Evolutionary conservation across 2,329 filamentous ascomycete species (phyloP).

Genomic region (Ilyonectria mors-panacis): DNA sequence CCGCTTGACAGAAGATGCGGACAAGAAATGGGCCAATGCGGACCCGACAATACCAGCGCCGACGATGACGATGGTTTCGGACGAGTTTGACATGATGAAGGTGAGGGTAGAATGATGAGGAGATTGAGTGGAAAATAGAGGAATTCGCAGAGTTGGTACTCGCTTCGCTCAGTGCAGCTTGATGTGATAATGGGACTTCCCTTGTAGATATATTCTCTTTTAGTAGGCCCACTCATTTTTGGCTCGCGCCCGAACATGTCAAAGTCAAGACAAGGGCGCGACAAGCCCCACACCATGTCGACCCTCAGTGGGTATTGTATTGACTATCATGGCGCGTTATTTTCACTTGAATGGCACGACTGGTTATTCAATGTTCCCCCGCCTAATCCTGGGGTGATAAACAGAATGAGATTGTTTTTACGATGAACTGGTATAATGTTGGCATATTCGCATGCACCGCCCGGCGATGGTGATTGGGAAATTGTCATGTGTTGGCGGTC

Average conservation of each 20-base stretch:
- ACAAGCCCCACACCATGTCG: slow-evolving; percentile 1
- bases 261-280: slow-evolving; percentile 28
- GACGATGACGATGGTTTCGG: slow-evolving; percentile 37
- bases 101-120: neutral
- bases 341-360: too few species aligned
- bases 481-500: too few species aligned
- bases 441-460: too few species aligned
- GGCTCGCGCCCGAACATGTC: slow-evolving; percentile 13
- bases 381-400: too few species aligned
- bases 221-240: neutral
- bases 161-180: neutral
- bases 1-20: slow-evolving; percentile 13
- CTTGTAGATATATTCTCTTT: neutral
- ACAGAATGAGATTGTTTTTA: too few species aligned
- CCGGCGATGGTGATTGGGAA: too few species aligned
- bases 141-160: neutral
- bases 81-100: slow-evolving; percentile 26
- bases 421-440: too few species aligned
- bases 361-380: too few species aligned
- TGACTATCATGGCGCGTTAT: too few species aligned
- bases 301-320: neutral
- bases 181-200: neutral
- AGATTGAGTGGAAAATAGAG: neutral
- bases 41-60: slow-evolving; percentile 43
- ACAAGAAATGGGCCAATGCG: slow-evolving; percentile 30